These are phyloP conservation scores for Simplicillium sp. DNA, from an alignment of 2,329 filamentous ascomycete genomes.

Conservation along the genomic window DNA sequence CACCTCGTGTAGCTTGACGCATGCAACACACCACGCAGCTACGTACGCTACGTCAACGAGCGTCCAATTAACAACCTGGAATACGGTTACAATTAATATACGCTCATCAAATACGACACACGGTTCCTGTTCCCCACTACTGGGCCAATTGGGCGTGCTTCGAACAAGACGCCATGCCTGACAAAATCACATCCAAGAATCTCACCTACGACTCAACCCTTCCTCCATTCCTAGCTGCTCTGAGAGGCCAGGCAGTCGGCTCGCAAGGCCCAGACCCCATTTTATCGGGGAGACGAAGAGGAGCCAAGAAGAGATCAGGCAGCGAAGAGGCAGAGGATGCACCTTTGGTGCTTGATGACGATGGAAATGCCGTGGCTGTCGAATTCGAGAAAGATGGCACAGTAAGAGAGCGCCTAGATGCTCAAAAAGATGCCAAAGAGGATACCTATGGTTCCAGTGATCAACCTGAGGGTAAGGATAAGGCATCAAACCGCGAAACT, in stretches of 20 bases:
- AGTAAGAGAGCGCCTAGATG: constrained; percentile 22
- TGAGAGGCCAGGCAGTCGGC: constrained; percentile 41
- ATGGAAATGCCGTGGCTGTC: constrained; percentile 52
- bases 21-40: no score
- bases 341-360: constrained; percentile 66
- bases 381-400: constrained; percentile 33
- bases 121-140: no score
- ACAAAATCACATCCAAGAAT: constrained; percentile 56
- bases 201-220: constrained; percentile 48
- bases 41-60: no score
- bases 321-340: constrained; percentile 69
- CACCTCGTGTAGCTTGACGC: no score
- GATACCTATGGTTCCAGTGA: constrained; percentile 10
- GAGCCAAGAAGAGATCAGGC: constrained; percentile 43
- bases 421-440: constrained; percentile 12
- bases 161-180: constrained; percentile 18
- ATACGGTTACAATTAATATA: no score
- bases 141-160: no score
- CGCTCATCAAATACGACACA: no score
- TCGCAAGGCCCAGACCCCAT: constrained; percentile 42
- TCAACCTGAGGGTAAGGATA: no score
- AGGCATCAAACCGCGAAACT: no score
- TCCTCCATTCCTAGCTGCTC: constrained; percentile 43
- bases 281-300: constrained; percentile 38
- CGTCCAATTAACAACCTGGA: no score